Percentiles rank a stretch among this genome's conserved stretches.
phyloP scores from a whole-genome alignment of 1,139 yeast species.

The Zygoascus sp. region DNA sequence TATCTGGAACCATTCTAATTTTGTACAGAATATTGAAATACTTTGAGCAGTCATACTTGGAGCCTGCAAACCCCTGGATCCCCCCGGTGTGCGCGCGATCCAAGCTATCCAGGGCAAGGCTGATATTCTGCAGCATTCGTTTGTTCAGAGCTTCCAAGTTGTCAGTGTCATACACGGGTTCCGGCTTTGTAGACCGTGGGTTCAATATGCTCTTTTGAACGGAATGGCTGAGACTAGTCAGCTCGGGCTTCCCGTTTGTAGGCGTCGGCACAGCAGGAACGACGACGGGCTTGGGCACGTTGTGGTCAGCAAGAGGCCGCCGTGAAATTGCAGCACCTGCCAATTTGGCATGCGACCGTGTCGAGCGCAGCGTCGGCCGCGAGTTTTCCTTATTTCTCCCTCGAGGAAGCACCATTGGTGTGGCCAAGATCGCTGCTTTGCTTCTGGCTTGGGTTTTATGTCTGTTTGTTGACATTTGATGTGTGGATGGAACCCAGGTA shows the following conservation, averaged over 20 bases:
- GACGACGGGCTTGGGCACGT: constrained; percentile 3
- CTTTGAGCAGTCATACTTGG: constrained; percentile 6
- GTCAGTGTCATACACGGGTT: not conserved
- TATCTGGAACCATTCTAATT: constrained; percentile 5
- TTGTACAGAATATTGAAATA: constrained; percentile 9
- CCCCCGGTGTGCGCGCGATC: not conserved
- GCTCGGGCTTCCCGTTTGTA: not conserved
- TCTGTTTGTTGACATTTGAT: constrained; percentile 10
- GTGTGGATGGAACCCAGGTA: not conserved
- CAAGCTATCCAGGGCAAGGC: not conserved
- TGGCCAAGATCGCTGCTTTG: not conserved
- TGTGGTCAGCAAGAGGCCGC: not conserved
- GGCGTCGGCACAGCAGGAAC: too few species aligned
- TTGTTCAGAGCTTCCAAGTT: constrained; percentile 5
- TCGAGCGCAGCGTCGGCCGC: not conserved
- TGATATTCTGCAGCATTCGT: not conserved
- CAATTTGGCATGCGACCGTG: not conserved
- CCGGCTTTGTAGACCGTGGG: not conserved
- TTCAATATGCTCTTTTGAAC: not conserved
- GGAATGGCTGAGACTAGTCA: not conserved
- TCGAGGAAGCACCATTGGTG: constrained; percentile 3
- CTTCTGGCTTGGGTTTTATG: not conserved
- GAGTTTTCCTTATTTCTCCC: constrained; percentile 1
- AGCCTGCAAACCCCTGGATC: constrained; percentile 4
- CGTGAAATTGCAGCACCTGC: not conserved